Percentiles rank a stretch among this genome's conserved stretches.
phyloP scores from a whole-genome alignment of 148 eudicot species.

The Chenopodium suecicum region DNA sequence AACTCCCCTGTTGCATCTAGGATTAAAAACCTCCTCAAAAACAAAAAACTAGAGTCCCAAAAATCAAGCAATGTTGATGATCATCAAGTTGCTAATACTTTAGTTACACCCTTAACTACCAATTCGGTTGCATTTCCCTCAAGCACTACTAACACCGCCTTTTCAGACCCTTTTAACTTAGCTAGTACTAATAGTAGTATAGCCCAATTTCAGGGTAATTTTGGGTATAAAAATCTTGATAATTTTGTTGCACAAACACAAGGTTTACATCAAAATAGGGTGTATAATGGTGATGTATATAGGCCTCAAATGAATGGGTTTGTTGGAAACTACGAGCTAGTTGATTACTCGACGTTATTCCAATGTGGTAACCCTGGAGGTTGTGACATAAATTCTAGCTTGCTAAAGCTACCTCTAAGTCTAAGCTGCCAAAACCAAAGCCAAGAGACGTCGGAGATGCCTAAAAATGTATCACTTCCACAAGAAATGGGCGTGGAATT shows the following conservation, averaged over 20 bases:
- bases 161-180: neutral
- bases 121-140: neutral
- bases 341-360: slow-evolving; percentile 17
- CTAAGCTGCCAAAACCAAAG: slow-evolving; percentile 11
- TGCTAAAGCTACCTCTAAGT: slow-evolving; percentile 18
- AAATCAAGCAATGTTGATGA: slow-evolving; percentile 11
- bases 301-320: slow-evolving; percentile 56
- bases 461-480: slow-evolving; percentile 30
- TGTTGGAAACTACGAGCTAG: slow-evolving; percentile 32
- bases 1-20: slow-evolving; percentile 63
- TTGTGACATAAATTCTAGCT: slow-evolving; percentile 5
- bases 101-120: slow-evolving; percentile 4
- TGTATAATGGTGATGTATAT: slow-evolving; percentile 53
- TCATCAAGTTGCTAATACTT: slow-evolving; percentile 1
- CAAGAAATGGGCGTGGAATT: slow-evolving; percentile 28
- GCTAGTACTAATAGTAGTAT: slow-evolving; percentile 3
- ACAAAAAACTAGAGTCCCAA: slow-evolving; percentile 38
- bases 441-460: slow-evolving; percentile 28
- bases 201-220: slow-evolving; percentile 8
- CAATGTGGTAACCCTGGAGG: slow-evolving; percentile 36
- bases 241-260: slow-evolving; percentile 15
- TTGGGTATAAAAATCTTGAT: slow-evolving; percentile 23
- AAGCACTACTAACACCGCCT: neutral
- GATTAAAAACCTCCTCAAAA: slow-evolving; percentile 57
- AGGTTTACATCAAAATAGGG: slow-evolving; percentile 28